Base-by-base conservation (phyloP, 768 basidiomycete species). In the Collybiopsis confluens region DNA sequence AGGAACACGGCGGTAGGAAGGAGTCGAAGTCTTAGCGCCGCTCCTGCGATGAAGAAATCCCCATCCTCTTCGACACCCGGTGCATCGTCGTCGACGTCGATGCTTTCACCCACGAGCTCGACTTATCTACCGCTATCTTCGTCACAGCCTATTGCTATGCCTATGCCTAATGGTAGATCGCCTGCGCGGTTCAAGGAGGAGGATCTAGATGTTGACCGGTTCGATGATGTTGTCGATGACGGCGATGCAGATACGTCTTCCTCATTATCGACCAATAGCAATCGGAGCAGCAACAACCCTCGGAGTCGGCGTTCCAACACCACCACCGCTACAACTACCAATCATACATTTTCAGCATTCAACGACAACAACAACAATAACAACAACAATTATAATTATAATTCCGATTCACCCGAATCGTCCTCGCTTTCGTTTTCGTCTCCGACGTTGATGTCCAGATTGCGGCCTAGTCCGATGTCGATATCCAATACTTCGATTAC, bases 1-100 rank as follows among this genome's bases (percentile, higher is more conserved):
- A 70, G 79, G 58, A 84, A 76, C 51, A 81, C 82, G n/a, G 77
- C 70, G 11, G 71, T 77, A 16, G 71, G 74, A 41, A 65, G 75
- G 58, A 67, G 71, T 58, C 65, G 69, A 56, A 78, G 75, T 61
- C 62, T 59, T 50, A 74, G 69, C 42, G 58, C 66, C 52, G 59
- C 65, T 8, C 64, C 65, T 21, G 68, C 67, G 16, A 37, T 56
- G 24, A 38, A 41, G 5, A 42, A 36, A 43, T 27, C 33, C 20
- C 11, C 41, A 10, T 23, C 40, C 6, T 28, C 40, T 20, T 15
- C 40, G 9, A 0, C 16, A 20, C 24, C 54, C 30, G 30, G 26
- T 33, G 21, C 54, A 16, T 24, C 47, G 1, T 33, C 54, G n/a
- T 55, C 54, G 21, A 40, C 46, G 37, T 55, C 54, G 9, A 15